phyloP scores from a whole-genome alignment of 352 stramenopile species.

The Phytophthora ohioensis region DNA sequence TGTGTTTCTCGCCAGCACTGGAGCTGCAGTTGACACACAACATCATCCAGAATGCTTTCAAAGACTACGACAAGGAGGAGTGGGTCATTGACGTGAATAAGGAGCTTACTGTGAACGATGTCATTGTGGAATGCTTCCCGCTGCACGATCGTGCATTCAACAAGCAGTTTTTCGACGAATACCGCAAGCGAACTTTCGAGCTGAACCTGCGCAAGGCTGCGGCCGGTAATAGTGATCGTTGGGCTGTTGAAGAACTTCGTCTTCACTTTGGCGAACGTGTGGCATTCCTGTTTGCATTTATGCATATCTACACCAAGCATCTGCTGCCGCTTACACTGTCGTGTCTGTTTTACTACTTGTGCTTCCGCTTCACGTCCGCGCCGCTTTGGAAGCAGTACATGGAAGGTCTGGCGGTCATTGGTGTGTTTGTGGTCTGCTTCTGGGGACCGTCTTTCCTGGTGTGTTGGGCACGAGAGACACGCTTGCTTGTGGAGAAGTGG shows the following conservation, averaged over 20 bases:
- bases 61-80: conserved; percentile 90
- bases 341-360: conserved; percentile 81
- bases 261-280: conserved; percentile 90
- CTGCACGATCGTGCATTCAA: conserved; percentile 89
- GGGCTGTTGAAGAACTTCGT: conserved; percentile 87
- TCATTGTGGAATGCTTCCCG: conserved; percentile 85
- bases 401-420: conserved; percentile 71
- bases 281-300: conserved; percentile 91
- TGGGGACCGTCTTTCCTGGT: conserved; percentile 87
- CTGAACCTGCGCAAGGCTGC: conserved; percentile 72
- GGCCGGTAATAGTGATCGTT: conserved; percentile 82
- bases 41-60: conserved; percentile 89
- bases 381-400: conserved; percentile 80
- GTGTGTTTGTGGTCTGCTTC: conserved; percentile 78
- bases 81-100: conserved; percentile 90
- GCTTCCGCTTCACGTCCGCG: conserved; percentile 67
- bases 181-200: conserved; percentile 84
- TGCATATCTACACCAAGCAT: conserved; percentile 92
- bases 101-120: conserved; percentile 77
- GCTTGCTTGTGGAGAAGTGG: conserved; percentile 90
- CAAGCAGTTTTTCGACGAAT: conserved; percentile 89
- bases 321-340: conserved; percentile 72
- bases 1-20: conserved; percentile 88
- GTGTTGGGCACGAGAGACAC: conserved; percentile 89
- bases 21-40: conserved; percentile 91